Evolutionary conservation across 148 eudicot genomes (phyloP), one percentile per base, ranked within the genome.

Genomic region (Selenicereus undatus): DNA sequence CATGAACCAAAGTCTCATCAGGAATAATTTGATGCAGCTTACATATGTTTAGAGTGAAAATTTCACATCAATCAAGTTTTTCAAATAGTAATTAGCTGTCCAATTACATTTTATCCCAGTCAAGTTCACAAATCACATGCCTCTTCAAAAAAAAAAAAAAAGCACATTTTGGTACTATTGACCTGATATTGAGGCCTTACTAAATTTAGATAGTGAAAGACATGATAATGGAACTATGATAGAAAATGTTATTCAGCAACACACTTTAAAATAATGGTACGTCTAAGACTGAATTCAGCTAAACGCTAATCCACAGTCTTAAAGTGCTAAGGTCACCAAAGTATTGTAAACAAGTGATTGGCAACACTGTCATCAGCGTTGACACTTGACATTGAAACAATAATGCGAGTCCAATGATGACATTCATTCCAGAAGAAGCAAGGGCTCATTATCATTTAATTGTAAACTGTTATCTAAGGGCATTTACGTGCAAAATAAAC

Each of bases 281-380:
- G 54, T 76, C 58, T 21, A 74, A 75, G 45, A 43, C 73, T 29
- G 78, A 64, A 26, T 82, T 69, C 76, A 50, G 35, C 18, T 51
- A 22, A 75, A 80, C 74, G 75, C 52, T 81, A 75, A 45, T 24
- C 22, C 26, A 51, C n/a, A n/a, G 35, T 81, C 56, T 65, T 74
- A 2, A n/a, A 81, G 3, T 75, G 76, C 27, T 48, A 1, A 71
- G 22, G 11, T 66, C 71, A 27, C 71, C 35, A 66, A 66, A 27
- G 17, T 66, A 66, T 66, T 62, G 11, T 9, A 66, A 66, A 26
- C 45, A 65, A 22, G 74, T 64, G 71, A 76, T 64, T 76, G 65
- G 35, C n/a, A 21, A 24, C 60, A 70, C 48, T 76, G 82, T 81
- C 78, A 77, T 74, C 74, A 62, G 70, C 62, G 42, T 80, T 43